Evolutionary conservation across 352 stramenopile genomes (phyloP), one percentile per base, ranked within the genome.

Genomic region (Pythium rishiriense): DNA sequence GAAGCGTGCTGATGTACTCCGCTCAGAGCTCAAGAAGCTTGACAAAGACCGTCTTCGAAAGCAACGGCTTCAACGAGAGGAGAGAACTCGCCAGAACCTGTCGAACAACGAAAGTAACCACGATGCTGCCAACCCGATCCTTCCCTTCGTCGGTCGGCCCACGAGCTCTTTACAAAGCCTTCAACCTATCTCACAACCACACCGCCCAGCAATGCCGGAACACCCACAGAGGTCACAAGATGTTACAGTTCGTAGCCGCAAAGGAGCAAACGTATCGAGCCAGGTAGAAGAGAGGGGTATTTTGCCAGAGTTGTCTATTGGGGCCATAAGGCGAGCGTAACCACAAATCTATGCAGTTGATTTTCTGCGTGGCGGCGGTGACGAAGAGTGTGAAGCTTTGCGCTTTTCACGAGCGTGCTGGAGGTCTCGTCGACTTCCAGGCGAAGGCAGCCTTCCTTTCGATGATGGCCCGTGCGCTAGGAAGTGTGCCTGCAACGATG

Each of bases 41-140:
- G 74, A 83, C 24, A 81, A 75, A 59, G 68, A 85, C 6, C 75
- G 78, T 1, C 68, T 85, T 33, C 66, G 68, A 25, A 87, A 83
- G 24, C 75, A 84, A 29, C 52, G 75, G 9, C 7, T 70, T 45
- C 57, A 73, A 35, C 60, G 74, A 68, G 74, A 88, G 52, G 68
- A 85, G 50, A 68, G 76, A n/a, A 53, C 64, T 6, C 71, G 76
- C 4, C 69, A 68, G 21, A 73, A 78, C 33, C n/a, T 64, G 47
- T 48, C 59, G 50, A 57, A 75, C 41, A 70, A 70, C 28, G 29
- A 60, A 22, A 53, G 21, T n/a, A 62, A 64, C 49, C 62, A 69
- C 6, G 48, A 26, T 14, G 56, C 48, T 39, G 22, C 58, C 17
- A 60, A 65, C 22, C 22, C 4, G 0, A 5, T 64, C 4, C 26